Evolutionary conservation across 1,284 basidiomycete genomes (phyloP).

Genomic region (Cryptococcus floricola): DNA sequence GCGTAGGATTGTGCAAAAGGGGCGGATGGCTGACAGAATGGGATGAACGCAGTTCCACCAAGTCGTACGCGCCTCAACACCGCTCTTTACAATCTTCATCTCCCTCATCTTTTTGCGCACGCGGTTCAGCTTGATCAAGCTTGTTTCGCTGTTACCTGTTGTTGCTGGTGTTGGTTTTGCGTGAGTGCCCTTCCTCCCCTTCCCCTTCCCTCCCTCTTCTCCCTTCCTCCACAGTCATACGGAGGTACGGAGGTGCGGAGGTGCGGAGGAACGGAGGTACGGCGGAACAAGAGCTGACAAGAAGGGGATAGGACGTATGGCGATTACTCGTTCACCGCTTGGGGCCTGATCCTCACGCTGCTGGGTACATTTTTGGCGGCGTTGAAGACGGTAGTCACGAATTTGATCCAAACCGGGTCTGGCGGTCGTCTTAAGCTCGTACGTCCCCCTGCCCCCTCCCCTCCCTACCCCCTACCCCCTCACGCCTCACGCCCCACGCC

Average conservation of each 20-base stretch:
- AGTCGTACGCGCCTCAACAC: constrained; percentile 86
- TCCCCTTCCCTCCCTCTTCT: not conserved
- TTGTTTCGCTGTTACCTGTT: constrained; percentile 77
- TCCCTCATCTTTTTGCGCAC: constrained; percentile 55
- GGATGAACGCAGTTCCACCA: constrained; percentile 80
- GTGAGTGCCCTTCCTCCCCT: constrained; percentile 54
- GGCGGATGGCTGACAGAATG: not conserved
- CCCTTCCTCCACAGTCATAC: not conserved
- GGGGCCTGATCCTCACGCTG: constrained; percentile 78
- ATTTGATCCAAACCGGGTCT: constrained; percentile 61
- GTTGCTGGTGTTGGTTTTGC: constrained; percentile 87
- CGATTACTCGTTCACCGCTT: constrained; percentile 78
- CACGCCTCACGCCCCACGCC: too few species aligned
- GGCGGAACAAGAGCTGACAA: not conserved
- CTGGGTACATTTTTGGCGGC: constrained; percentile 84
- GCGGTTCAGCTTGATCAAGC: constrained; percentile 53
- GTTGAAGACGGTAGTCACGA: constrained; percentile 84
- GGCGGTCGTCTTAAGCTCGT: constrained; percentile 47
- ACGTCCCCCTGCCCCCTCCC: constrained; percentile 8
- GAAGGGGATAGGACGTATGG: constrained; percentile 67
- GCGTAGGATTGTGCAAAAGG: not conserved
- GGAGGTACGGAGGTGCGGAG: too few species aligned
- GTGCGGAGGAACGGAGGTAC: too few species aligned
- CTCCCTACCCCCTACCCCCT: too few species aligned
- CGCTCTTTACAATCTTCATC: constrained; percentile 80